phyloP scores from a whole-genome alignment of 1,284 basidiomycete species.

The Fomitiporia mediterranea region DNA sequence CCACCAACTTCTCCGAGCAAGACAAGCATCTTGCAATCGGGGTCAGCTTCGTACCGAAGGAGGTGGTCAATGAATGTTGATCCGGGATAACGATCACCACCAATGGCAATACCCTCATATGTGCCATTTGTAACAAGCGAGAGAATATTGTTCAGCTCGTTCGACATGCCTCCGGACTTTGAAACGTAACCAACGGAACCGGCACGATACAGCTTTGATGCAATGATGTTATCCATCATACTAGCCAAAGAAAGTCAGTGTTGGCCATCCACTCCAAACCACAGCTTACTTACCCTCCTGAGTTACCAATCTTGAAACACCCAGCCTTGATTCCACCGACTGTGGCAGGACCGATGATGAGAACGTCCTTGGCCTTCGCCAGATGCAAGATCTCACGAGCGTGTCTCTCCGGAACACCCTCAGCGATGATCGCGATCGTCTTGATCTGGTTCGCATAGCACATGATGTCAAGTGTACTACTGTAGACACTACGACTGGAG shows the following conservation, averaged over 20 bases:
- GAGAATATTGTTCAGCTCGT: conserved; percentile 99
- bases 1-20: conserved; percentile 98
- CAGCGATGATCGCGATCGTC: conserved; percentile 92
- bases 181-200: conserved; percentile 99
- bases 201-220: conserved; percentile 97
- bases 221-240: conserved; percentile 99
- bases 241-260: conserved; percentile 34
- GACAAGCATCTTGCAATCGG: conserved; percentile 98
- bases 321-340: conserved; percentile 99
- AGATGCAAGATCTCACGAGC: conserved; percentile 94
- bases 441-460: conserved; percentile 61
- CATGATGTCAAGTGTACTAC: conserved; percentile 88
- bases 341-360: conserved; percentile 98
- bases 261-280: conserved; percentile 2
- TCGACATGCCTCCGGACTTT: conserved; percentile 99
- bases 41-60: conserved; percentile 95
- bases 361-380: conserved; percentile 81
- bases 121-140: conserved; percentile 97
- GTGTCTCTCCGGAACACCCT: conserved; percentile 98
- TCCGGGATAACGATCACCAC: conserved; percentile 98
- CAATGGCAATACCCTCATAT: conserved; percentile 99
- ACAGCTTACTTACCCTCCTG: conserved; percentile 68
- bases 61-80: conserved; percentile 99
- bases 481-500: conserved; percentile 91
- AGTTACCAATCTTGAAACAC: conserved; percentile 99